Evolutionary conservation across 1,284 basidiomycete genomes (phyloP), one percentile per base, ranked within the genome.

Genomic region (Heterobasidion parviporum): DNA sequence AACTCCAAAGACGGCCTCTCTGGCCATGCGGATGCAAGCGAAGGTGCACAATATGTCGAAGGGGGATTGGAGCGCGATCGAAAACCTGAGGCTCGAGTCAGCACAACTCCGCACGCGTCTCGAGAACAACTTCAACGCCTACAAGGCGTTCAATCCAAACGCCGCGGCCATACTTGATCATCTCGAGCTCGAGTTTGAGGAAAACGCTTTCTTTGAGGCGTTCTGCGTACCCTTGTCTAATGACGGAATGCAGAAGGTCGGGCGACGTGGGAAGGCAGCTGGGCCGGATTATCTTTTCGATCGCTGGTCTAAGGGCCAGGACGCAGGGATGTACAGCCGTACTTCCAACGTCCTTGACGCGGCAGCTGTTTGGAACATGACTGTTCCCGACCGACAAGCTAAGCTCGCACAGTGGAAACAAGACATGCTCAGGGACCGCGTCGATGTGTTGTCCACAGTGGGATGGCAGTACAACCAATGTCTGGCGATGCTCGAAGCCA

Each of bases 1-100:
- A 0, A 81, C 79, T 2, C 0, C 69, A 0, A 61, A 69, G 0
- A 81, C 80, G 0, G 74, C 73, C 35, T 63, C 69, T 0, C 64
- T 85, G 18, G 62, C 70, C 2, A 62, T 85, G 0, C 67, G 63
- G 8, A 72, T 70, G 0, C 74, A 77, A 46, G 16, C 47, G n/a
- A 52, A 62, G 34, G 57, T 54, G 46, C 48, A 56, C 58, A 57
- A 60, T 55, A 43, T 59, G 36, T 56, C 44, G 1, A 63, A 69
- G 36, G 58, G 61, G 0, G 76, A 79, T 38, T 77, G 74, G 71
- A 59, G 57, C 0, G 65, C 70, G 10, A 73, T 82, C 34, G 64
- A 80, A 45, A 56, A 62, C 0, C 62, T 73, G 33, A 74, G 74
- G 56, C 2, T 49, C 1, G 56, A 65, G 10, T 58, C 71, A 4